These are phyloP conservation scores for Russula virescens DNA, from an alignment of 768 basidiomycete genomes.

Conservation along the genomic window DNA sequence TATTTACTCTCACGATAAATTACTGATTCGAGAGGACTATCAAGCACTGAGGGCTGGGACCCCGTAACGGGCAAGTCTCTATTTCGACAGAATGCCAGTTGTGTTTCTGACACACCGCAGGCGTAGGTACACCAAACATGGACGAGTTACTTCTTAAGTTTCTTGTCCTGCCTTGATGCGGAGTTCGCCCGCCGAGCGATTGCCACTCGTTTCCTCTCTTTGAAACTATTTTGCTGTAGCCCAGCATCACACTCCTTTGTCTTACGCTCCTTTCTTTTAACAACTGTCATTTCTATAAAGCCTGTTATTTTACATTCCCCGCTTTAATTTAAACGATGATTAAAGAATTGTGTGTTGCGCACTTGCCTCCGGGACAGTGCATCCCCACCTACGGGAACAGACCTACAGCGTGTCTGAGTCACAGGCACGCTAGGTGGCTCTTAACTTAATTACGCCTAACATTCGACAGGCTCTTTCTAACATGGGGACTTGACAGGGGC, in stretches of 20 bases:
- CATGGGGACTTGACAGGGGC: too few relatives aligned
- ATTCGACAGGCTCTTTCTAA: too few relatives aligned
- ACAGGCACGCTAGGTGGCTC: too few relatives aligned
- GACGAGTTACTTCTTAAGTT: neutral
- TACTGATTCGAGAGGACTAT: neutral
- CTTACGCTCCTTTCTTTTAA: neutral
- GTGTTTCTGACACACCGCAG: neutral
- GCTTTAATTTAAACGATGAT: too few relatives aligned
- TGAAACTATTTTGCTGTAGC: neutral
- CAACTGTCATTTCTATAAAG: too few relatives aligned
- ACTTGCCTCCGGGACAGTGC: too few relatives aligned
- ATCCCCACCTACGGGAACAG: too few relatives aligned
- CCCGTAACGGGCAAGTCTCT: constrained; percentile 7
- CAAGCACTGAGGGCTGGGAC: constrained; percentile 15
- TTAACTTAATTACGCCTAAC: too few relatives aligned
- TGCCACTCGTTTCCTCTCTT: neutral
- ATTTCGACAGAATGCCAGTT: neutral
- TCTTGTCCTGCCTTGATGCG: neutral
- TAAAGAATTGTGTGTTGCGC: too few relatives aligned
- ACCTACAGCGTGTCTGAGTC: too few relatives aligned
- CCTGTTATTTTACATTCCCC: too few relatives aligned
- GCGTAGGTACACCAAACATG: constrained; percentile 12
- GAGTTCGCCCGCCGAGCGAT: neutral
- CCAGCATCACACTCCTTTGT: neutral
- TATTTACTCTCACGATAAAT: neutral